phyloP scores from a whole-genome alignment of 202 grass and related monocot species.

The Carex arenaria region DNA sequence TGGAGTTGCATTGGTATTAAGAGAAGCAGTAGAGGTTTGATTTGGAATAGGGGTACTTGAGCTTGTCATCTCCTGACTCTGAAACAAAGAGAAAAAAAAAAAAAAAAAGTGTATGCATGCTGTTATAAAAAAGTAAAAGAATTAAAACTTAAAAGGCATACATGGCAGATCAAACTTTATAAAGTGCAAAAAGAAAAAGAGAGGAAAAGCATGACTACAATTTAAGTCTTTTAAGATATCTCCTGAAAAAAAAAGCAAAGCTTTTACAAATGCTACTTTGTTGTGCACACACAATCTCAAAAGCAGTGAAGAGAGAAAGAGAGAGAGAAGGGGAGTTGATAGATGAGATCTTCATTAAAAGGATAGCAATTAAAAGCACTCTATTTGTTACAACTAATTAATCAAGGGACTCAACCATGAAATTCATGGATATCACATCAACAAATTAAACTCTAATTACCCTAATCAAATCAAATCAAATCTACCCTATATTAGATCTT shows the following conservation, averaged over 20 bases:
- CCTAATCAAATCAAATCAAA: neutral
- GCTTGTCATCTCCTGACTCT: constrained; percentile 24
- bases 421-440: neutral
- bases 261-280: constrained; percentile 17
- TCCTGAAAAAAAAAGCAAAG: constrained; percentile 25
- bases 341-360: constrained; percentile 14
- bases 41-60: constrained; percentile 7
- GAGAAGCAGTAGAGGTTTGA: neutral
- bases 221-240: constrained; percentile 15
- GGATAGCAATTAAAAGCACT: neutral
- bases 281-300: neutral
- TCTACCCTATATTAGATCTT: neutral
- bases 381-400: neutral
- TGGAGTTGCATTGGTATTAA: neutral
- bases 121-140: constrained; percentile 8
- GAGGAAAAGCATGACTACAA: constrained; percentile 19
- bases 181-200: constrained; percentile 16
- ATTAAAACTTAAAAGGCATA: constrained; percentile 1
- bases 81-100: neutral
- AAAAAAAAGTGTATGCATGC: neutral
- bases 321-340: neutral
- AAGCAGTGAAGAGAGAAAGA: neutral
- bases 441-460: neutral
- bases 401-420: neutral
- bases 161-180: constrained; percentile 20